These are phyloP conservation scores for Kurtzmaniella fragi DNA, from an alignment of 805 yeast genomes.

Conservation along the genomic window DNA sequence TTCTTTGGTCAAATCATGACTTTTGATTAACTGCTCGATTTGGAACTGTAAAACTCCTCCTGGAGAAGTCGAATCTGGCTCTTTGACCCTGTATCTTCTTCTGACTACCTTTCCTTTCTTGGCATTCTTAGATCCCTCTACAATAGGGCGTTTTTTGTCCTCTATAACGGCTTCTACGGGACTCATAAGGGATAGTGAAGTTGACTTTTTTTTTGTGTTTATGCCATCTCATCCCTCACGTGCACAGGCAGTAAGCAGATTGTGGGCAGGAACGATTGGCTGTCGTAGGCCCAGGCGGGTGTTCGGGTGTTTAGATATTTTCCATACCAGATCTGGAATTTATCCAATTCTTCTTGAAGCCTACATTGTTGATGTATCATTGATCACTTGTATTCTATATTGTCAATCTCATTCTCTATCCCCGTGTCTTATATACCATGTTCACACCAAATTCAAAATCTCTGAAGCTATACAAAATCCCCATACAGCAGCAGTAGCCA, in stretches of 20 bases:
- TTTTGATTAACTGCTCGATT: constrained; percentile 52
- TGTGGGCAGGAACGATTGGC: constrained; percentile 2
- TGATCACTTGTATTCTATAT: too few species aligned
- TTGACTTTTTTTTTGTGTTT: constrained; percentile 1
- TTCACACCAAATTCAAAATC: constrained; percentile 7
- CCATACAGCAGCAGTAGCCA: constrained; percentile 53
- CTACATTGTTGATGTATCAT: too few species aligned
- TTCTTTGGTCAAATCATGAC: constrained; percentile 36
- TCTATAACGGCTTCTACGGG: neutral
- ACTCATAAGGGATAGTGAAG: neutral
- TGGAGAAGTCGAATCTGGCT: constrained; percentile 72
- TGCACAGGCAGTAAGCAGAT: constrained; percentile 1
- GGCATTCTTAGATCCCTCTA: neutral
- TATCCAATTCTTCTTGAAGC: too few species aligned
- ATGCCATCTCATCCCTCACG: neutral
- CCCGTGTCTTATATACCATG: neutral
- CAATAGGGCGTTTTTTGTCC: constrained; percentile 8
- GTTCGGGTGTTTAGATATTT: too few species aligned
- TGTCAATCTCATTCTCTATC: too few species aligned
- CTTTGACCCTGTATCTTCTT: constrained; percentile 57
- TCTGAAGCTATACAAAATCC: constrained; percentile 26
- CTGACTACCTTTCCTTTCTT: constrained; percentile 21
- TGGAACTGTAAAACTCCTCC: constrained; percentile 75
- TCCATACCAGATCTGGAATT: too few species aligned
- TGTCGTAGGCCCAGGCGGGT: too few species aligned